These are phyloP conservation scores for Linnemannia zychae DNA, from an alignment of 192 early-diverging fungal genomes.

Conservation along the genomic window DNA sequence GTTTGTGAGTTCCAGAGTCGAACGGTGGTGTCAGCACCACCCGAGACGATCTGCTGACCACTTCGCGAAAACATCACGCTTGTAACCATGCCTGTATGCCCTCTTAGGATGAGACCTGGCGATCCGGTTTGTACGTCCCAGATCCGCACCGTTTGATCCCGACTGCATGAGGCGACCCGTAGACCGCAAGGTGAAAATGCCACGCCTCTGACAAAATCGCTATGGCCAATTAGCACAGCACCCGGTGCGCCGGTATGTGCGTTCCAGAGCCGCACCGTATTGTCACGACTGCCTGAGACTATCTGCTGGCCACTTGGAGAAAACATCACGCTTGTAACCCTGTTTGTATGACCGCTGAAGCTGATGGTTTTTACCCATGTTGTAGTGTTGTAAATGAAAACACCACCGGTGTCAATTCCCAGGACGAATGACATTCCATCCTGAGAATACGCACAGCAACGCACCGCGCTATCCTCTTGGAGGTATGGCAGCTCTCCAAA, in stretches of 20 bases:
- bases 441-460: slow-evolving; percentile 5
- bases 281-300: neutral
- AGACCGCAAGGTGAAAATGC: neutral
- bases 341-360: neutral
- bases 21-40: neutral
- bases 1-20: slow-evolving; percentile 14
- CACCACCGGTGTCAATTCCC: neutral
- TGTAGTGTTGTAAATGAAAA: neutral
- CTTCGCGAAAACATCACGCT: slow-evolving; percentile 7
- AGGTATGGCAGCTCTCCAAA: slow-evolving; percentile 21
- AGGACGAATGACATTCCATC: neutral
- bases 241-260: neutral
- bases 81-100: neutral
- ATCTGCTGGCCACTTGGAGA: neutral
- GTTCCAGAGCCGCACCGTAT: neutral
- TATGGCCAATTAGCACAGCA: neutral
- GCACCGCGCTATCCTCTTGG: neutral
- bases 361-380: neutral
- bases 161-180: neutral
- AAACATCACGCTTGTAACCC: neutral
- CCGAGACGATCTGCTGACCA: slow-evolving; percentile 13
- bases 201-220: neutral
- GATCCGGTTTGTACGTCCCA: slow-evolving; percentile 1
- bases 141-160: neutral
- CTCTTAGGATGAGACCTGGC: neutral